Evolutionary conservation across 495 filamentous ascomycete genomes (phyloP), one percentile per base, ranked within the genome.

Genomic region (Talaromyces wortmannii): DNA sequence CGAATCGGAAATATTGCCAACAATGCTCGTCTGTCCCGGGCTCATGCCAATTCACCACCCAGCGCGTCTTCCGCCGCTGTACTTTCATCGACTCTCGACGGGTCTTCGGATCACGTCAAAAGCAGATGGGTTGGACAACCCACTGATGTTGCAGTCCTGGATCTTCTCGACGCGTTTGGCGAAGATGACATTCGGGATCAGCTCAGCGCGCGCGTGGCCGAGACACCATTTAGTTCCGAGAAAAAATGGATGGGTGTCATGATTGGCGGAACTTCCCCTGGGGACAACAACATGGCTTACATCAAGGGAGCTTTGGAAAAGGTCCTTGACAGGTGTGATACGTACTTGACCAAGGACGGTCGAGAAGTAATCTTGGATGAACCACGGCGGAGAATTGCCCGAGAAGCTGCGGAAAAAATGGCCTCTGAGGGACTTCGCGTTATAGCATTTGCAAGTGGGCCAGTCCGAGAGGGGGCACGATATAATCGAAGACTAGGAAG

Each of bases 171-270:
- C 68, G 77, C 82, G 5, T 89, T 96, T 63, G 90, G 86, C 23
- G 90, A 96, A 63, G 87, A 92, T 48, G 94, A 99, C 71, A 83
- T 92, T 17, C 83, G 94, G 45, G 88, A 96, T 40, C 83, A 87
- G 12, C 84, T 96, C 52, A 88, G 90, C 40, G 80, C 79, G 31
- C 85, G 91, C 33, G 80, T 85, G 15, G 81, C 83, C 18, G 94
- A 97, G 64, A 91, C 88, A 2, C 92, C 94, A 0, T 99, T 99
- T 65, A 96, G 91, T 63, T 97, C 94, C 0, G 92, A 97, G 61
- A 83, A 91, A 47, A 99, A 97, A 70, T 99, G 94, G 92, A 99
- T 97, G 94, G 94, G 94, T 33, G 91, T 96, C 12, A 83, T 89
- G 2, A 90, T 96, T 59, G 84, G 85, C 31, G 77, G 74, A 4